Base-by-base conservation (phyloP, 2,329 filamentous ascomycete species). In the Eutypa lata region DNA sequence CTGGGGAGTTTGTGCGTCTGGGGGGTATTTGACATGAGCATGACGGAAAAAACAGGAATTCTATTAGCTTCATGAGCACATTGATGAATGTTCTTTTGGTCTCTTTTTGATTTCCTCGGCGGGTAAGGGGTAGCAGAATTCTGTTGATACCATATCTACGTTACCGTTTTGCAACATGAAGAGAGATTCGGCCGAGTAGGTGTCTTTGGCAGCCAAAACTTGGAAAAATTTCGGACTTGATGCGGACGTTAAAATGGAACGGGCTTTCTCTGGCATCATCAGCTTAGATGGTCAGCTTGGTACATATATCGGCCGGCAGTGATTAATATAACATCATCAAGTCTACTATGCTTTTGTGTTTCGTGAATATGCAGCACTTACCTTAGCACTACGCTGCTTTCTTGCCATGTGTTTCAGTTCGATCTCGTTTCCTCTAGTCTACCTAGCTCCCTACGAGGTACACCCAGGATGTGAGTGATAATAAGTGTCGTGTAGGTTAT, bases 291-390 rank as follows among this genome's bases (percentile, higher is more conserved):
- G 10, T 21, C 2, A 21, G 38, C 38, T 42, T 21, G 10, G 38
- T 42, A 42, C 38, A 22, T 22, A 42, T 22, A 13, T 22, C 13
- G 16, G 19, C 38, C 8, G 18, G 13, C 18, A 18, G 35, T 38
- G n/a, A 16, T 47, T 48, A 61, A 59, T 59, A 53, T 22, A 54
- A 33, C 49, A 53, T 35, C 51, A 53, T 61, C 58, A 59, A 57
- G 54, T 55, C 57, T 49, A 56, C 26, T 45, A 37, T 52, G 43
- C 26, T 37, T 38, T 50, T 48, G 45, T 16, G 48, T 47, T 13
- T 18, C n/a, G n/a, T n/a, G n/a, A n/a, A n/a, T n/a, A n/a, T n/a
- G n/a, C n/a, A n/a, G n/a, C n/a, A n/a, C n/a, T n/a, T n/a, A n/a
- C n/a, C n/a, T n/a, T n/a, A n/a, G n/a, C n/a, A n/a, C n/a, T n/a